Base-by-base conservation (phyloP, 768 basidiomycete species). In the Lyophyllum atratum region DNA sequence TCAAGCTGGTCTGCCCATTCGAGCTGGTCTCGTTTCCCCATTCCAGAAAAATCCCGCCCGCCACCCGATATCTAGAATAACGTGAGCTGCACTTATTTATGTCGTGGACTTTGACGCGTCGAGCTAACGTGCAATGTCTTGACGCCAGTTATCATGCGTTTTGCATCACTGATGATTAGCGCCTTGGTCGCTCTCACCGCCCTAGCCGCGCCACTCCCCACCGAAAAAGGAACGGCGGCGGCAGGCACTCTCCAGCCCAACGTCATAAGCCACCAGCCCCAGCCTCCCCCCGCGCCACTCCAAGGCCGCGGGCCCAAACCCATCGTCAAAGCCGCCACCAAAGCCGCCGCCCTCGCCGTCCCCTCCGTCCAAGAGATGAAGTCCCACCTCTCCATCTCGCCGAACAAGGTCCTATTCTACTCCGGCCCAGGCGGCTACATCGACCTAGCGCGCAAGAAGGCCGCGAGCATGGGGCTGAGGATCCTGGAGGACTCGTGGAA, bases 401-500 rank as follows among this genome's bases (percentile, higher is more conserved):
- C 45, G 2, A 34, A 34, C 46, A 55, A 55, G 28, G 24, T 49
- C 12, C 43, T 60, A 28, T 60, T 56, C 51, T 60, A 56, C 46
- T 51, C 59, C 28, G 59, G 59, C 6, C 59, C 59, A 17, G 59
- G 59, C 5, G 59, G 59, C 12, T 60, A 56, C 49, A 28, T 31
- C 21, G 22, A 43, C 7, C 28, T 29, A 6, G 59, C 59, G 37
- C 44, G 33, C 14, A n/a, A 47, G 2, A 31, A n/a, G 3, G 40
- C 21, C 14, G 26, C 43, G 21, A 33, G 31, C 17, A 52, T 55
- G 31, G 50, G 46, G 11, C 40, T 37, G 21, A 47, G 48, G 22
- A 61, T 55, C 25, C 47, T 58, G 3, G 57, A 58, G 15, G 53
- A 58, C 22, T 55, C 50, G 21, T 61, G 56, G 56, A 50, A 43